Base-by-base conservation (phyloP, 2,329 filamentous ascomycete species). In the Calonectria ilicicola region DNA sequence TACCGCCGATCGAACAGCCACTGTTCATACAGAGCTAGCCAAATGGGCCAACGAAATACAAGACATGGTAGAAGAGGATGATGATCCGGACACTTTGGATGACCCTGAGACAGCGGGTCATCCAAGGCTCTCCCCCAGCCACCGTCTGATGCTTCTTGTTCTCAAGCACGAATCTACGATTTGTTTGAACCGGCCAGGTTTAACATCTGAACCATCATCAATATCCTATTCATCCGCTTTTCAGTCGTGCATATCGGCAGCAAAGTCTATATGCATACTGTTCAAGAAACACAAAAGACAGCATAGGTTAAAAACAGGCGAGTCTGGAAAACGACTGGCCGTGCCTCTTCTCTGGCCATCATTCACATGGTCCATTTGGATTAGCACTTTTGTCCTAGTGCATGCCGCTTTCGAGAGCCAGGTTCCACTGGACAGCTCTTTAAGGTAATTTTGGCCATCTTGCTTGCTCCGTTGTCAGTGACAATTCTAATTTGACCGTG, bases 41-140 rank as follows among this genome's bases (percentile, higher is more conserved):
- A 86, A 87, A 49, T 90, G 88, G 88, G 87, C 86, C 77, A 90
- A 90, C 62, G 86, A 89, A 69, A 85, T 89, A 6, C 86, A 89
- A 63, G 87, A 89, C 19, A 83, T 85, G 0, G 83, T 86, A 0
- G 85, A 88, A 58, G 83, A 83, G 5, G 82, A 84, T 2, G 81
- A 82, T 1, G 46, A 74, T 0, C 63, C 44, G 0, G 76, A 77
- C 2, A 10, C 56, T 9, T 21, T 64, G 4, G 29, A 65, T 0
- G 76, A 76, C 12, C 74, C 38, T 15, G 69, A 44, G 0, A 42
- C 38, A 2, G n/a, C 47, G 10, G 76, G 8, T 51, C 46, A 67
- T 2, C 63, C 73, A 26, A 17, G 46, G 12, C 72, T 85, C 65
- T 78, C 76, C 5, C 67, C 84, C 29, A 79, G 81, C 12, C 87